Percentiles rank a stretch among this genome's conserved stretches.
Conservation (phyloP, 192 early-diverging fungal species). For the Glomus cerebriforme region DNA sequence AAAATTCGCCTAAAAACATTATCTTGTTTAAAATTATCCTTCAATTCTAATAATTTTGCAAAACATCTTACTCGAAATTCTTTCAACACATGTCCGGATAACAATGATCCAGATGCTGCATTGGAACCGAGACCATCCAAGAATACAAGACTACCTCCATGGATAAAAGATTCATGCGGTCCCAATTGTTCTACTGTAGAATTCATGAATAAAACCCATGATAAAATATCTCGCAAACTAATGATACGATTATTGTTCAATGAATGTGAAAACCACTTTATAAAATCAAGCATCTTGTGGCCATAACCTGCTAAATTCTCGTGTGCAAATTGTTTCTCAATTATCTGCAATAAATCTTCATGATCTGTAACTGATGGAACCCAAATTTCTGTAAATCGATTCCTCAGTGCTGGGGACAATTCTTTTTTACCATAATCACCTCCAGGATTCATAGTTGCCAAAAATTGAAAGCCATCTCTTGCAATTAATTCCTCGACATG, state of each 20-base stretch:
- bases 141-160: slow-evolving; percentile 90
- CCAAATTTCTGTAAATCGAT: slow-evolving; percentile 99
- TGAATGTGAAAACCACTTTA: slow-evolving; percentile 71
- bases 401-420: slow-evolving; percentile 93
- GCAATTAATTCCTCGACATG: slow-evolving; percentile 72
- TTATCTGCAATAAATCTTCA: slow-evolving; percentile 71
- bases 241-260: slow-evolving; percentile 62
- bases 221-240: slow-evolving; percentile 88
- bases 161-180: slow-evolving; percentile 61
- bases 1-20: slow-evolving; percentile 37
- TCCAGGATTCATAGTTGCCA: slow-evolving; percentile 99
- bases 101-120: slow-evolving; percentile 55
- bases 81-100: slow-evolving; percentile 47
- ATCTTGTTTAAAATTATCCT: slow-evolving; percentile 43
- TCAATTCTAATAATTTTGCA: slow-evolving; percentile 45
- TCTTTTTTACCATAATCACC: slow-evolving; percentile 99
- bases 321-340: slow-evolving; percentile 54
- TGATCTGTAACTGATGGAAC: slow-evolving; percentile 81
- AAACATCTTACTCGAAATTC: slow-evolving; percentile 55
- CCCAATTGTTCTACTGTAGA: slow-evolving; percentile 52
- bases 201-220: slow-evolving; percentile 89
- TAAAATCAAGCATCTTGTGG: slow-evolving; percentile 75
- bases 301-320: slow-evolving; percentile 48
- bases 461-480: slow-evolving; percentile 77
- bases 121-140: slow-evolving; percentile 92